Percentiles rank a stretch among this genome's conserved stretches.
These are phyloP conservation scores for Sarocladium oryzae DNA, from an alignment of 2,329 filamentous ascomycete genomes.

Conservation along the genomic window DNA sequence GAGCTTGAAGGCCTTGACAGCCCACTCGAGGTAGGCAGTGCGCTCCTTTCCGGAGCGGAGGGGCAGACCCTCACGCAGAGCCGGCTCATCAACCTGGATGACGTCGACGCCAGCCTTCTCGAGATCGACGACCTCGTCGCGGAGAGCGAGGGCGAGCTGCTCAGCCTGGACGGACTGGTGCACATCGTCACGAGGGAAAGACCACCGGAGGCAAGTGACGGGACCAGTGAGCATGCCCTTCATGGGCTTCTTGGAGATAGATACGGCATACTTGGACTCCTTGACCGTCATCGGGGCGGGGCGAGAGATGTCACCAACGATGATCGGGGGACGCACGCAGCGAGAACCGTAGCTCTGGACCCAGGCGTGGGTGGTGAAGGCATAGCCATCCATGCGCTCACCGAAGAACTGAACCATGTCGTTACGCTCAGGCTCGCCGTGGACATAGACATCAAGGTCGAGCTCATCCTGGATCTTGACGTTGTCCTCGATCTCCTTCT, in stretches of 20 bases:
- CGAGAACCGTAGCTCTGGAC: constrained; percentile 98
- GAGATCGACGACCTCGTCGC: constrained; percentile 96
- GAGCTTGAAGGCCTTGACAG: constrained; percentile 96
- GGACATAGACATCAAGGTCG: constrained; percentile 91
- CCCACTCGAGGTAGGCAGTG: constrained; percentile 95
- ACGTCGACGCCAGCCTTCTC: constrained; percentile 95
- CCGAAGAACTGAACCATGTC: constrained; percentile 99
- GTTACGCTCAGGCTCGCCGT: constrained; percentile 99
- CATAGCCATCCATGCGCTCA: constrained; percentile 92
- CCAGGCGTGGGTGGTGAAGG: constrained; percentile 99
- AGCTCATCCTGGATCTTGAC: constrained; percentile 98
- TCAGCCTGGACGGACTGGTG: constrained; percentile 99
- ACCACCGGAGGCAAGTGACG: constrained; percentile 98
- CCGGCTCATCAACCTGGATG: constrained; percentile 99
- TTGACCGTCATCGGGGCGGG: constrained; percentile 98
- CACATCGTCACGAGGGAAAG: constrained; percentile 98
- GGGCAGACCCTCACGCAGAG: constrained; percentile 97
- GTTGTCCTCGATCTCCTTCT: constrained; percentile 94
- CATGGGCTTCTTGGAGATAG: constrained; percentile 97
- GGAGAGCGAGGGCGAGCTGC: constrained; percentile 96
- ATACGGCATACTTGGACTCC: constrained; percentile 98
- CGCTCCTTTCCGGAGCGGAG: constrained; percentile 91
- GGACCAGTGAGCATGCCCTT: constrained; percentile 99
- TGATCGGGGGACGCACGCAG: constrained; percentile 95
- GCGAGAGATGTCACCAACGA: constrained; percentile 97